Percentiles rank a stretch among this genome's conserved stretches.
Conservation (phyloP, 2,329 filamentous ascomycete genomes). For the Cladorrhinum sp. region DNA sequence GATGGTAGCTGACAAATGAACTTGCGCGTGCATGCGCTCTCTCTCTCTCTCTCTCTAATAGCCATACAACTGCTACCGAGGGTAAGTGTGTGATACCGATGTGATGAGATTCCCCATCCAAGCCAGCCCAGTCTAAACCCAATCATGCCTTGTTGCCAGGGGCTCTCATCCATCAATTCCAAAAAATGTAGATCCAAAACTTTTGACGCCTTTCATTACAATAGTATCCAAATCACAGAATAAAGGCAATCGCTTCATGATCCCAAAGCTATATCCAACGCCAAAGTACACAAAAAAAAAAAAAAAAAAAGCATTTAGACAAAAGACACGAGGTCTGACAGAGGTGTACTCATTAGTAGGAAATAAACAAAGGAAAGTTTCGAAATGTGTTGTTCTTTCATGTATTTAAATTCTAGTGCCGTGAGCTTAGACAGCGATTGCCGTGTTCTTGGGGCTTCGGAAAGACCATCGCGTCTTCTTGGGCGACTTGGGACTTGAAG, state of each 20-base stretch:
- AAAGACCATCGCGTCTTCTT: slow-evolving; percentile 35
- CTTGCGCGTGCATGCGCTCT: neutral
- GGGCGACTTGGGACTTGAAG: slow-evolving; percentile 24
- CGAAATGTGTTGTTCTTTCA: neutral
- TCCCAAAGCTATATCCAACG: slow-evolving; percentile 13
- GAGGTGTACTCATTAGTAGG: slow-evolving; percentile 14
- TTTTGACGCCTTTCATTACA: slow-evolving; percentile 12
- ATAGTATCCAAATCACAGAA: slow-evolving; percentile 5
- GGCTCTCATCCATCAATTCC: neutral
- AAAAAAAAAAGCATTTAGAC: neutral
- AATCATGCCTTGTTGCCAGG: neutral
- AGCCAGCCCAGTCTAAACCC: slow-evolving; percentile 9
- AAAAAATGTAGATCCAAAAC: neutral
- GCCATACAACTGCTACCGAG: neutral
- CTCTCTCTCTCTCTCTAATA: neutral
- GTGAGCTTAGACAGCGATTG: slow-evolving; percentile 29
- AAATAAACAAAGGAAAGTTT: slow-evolving; percentile 14
- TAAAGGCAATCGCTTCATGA: slow-evolving; percentile 10
- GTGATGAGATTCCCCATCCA: neutral
- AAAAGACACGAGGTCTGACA: neutral
- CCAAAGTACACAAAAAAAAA: neutral
- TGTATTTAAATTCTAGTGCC: neutral
- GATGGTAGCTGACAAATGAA: neutral
- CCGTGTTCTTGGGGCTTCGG: slow-evolving; percentile 26
- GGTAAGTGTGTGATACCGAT: neutral